A percentile compares a stretch with the other conserved stretches of the same genome.
Evolutionary conservation across 2,329 filamentous ascomycete genomes (phyloP).

Genomic region (Paracoccidioides lutzii): DNA sequence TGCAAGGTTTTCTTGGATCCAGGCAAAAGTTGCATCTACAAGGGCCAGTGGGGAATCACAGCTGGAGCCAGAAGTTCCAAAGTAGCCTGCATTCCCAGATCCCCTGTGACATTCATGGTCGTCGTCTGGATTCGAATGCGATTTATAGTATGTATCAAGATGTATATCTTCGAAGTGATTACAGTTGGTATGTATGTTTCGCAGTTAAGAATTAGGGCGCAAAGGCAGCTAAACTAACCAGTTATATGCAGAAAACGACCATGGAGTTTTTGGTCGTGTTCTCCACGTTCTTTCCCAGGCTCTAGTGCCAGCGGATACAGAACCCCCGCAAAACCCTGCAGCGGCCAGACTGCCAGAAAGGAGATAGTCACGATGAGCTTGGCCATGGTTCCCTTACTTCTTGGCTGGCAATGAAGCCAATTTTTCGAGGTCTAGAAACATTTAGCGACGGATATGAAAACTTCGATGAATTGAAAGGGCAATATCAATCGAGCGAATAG

Average conservation of each 20-base stretch:
- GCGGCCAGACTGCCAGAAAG: neutral
- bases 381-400: constrained; percentile 1
- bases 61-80: constrained; percentile 73
- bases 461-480: neutral
- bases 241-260: constrained; percentile 82
- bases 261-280: constrained; percentile 30
- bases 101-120: constrained; percentile 66
- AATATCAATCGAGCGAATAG: neutral
- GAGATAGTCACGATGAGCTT: neutral
- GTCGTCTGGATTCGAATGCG: constrained; percentile 57
- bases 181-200: constrained; percentile 8
- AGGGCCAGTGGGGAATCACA: constrained; percentile 77
- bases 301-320: neutral
- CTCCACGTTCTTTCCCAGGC: neutral
- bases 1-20: constrained; percentile 66
- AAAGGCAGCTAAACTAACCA: constrained; percentile 38
- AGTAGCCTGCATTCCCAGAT: constrained; percentile 62
- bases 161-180: constrained; percentile 59
- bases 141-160: constrained; percentile 75
- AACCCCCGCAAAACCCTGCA: neutral
- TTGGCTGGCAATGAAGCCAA: neutral
- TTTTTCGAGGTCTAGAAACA: neutral
- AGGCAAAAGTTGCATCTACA: constrained; percentile 77
- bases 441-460: neutral
- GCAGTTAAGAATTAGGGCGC: constrained; percentile 6